A percentile compares a stretch with the other conserved stretches of the same genome.
These are phyloP conservation scores for Excoecaria cochinchinensis DNA, from an alignment of 345 rosid genomes.

Conservation along the genomic window DNA sequence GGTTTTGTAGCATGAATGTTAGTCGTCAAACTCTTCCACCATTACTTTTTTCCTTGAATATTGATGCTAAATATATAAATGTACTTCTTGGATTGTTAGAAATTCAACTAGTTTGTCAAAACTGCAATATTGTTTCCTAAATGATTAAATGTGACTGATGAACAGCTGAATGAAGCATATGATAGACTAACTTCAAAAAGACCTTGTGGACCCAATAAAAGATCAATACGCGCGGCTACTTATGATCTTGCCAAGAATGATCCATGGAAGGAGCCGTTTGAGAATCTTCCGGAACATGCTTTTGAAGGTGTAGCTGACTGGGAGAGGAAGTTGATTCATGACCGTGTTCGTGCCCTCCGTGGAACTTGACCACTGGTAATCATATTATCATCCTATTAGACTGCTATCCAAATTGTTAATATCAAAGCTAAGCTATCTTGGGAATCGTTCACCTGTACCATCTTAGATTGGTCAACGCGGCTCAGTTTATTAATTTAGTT, in stretches of 20 bases:
- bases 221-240: constrained; percentile 76
- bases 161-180: constrained; percentile 72
- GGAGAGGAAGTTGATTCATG: constrained; percentile 85
- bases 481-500: too few species aligned
- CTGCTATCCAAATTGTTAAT: background rate
- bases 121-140: background rate
- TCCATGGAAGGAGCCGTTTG: constrained; percentile 75
- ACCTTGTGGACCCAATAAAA: constrained; percentile 83
- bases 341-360: constrained; percentile 52
- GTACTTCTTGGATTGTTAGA: too few species aligned
- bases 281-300: constrained; percentile 72
- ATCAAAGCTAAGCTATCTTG: too few species aligned
- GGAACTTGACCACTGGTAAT: constrained; percentile 48
- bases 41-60: background rate
- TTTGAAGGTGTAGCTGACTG: constrained; percentile 79
- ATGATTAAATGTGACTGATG: background rate
- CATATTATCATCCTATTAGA: background rate
- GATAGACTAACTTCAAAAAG: constrained; percentile 62
- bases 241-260: constrained; percentile 82
- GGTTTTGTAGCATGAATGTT: constrained; percentile 77
- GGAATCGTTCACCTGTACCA: too few species aligned
- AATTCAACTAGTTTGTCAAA: background rate
- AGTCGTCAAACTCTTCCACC: constrained; percentile 24
- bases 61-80: background rate
- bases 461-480: too few species aligned